Percentiles rank a stretch among this genome's conserved stretches.
Evolutionary conservation across 306 rosid genomes (phyloP).

Genomic region (Hippophae gyantsensis): DNA sequence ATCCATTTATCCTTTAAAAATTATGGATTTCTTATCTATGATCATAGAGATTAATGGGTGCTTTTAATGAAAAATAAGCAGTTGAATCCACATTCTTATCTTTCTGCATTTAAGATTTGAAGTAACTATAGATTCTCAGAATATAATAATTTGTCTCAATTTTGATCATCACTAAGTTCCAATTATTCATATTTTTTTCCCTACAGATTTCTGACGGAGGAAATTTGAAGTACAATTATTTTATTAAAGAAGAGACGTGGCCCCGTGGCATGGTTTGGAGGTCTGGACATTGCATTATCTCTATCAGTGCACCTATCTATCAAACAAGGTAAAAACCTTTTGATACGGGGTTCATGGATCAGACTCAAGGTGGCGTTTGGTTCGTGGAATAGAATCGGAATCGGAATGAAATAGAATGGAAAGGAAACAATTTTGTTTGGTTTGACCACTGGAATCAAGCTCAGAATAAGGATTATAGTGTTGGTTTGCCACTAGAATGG

Average conservation of each 20-base stretch:
- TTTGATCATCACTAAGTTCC: constrained; percentile 9
- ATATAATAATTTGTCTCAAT: constrained; percentile 9
- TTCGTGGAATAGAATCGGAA: no score
- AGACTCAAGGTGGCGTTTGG: constrained; percentile 42
- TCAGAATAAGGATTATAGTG: no score
- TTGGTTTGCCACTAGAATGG: no score
- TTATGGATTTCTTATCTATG: not conserved
- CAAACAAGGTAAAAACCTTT: constrained; percentile 33
- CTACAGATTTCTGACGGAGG: constrained; percentile 58
- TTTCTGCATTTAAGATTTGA: not conserved
- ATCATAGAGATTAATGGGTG: not conserved
- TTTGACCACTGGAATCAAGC: no score
- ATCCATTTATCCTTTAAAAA: not conserved
- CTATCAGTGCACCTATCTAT: constrained; percentile 52
- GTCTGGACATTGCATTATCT: constrained; percentile 77
- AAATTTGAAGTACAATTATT: constrained; percentile 74
- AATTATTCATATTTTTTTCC: constrained; percentile 18
- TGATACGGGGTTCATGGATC: constrained; percentile 76
- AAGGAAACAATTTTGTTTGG: no score
- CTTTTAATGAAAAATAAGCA: not conserved
- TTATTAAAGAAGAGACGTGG: constrained; percentile 54
- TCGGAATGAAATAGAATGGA: no score
- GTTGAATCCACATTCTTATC: constrained; percentile 5
- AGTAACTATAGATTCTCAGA: constrained; percentile 4
- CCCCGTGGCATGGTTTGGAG: constrained; percentile 62